phyloP scores from a whole-genome alignment of 345 rosid genomes.

The Rhodamnia argentea region DNA sequence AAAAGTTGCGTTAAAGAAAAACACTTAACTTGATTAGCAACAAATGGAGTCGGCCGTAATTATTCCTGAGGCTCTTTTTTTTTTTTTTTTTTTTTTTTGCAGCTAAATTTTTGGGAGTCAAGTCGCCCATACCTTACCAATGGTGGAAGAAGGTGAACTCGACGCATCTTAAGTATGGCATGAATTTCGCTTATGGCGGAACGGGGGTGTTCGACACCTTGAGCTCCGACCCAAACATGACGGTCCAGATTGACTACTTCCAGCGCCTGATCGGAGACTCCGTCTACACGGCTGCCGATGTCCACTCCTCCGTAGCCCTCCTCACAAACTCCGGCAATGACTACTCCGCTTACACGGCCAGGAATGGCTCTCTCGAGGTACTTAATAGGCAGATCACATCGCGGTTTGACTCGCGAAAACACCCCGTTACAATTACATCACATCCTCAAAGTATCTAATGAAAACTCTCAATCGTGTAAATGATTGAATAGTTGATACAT shows the following conservation, averaged over 20 bases:
- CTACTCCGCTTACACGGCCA: constrained; percentile 28
- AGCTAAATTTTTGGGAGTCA: constrained; percentile 51
- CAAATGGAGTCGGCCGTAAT: background rate
- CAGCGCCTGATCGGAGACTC: constrained; percentile 22
- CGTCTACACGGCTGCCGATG: constrained; percentile 20
- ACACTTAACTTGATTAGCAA: no score
- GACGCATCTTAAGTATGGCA: constrained; percentile 28
- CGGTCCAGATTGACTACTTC: constrained; percentile 53
- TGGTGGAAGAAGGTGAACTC: constrained; percentile 20
- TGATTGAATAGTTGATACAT: background rate
- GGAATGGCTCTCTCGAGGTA: constrained; percentile 41
- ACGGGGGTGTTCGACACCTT: constrained; percentile 64
- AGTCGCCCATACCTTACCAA: constrained; percentile 58
- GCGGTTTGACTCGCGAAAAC: background rate
- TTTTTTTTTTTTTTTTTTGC: constrained; percentile 3
- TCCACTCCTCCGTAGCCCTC: constrained; percentile 36
- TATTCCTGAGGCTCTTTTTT: background rate
- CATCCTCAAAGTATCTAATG: background rate
- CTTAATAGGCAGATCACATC: background rate
- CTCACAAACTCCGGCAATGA: constrained; percentile 69
- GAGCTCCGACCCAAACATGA: constrained; percentile 51
- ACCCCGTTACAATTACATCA: background rate
- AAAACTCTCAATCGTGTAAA: background rate
- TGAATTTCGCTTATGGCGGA: constrained; percentile 90
- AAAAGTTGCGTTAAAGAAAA: no score